These are phyloP conservation scores for Talaromyces ruber DNA, from an alignment of 495 filamentous ascomycete species.

Conservation along the genomic window DNA sequence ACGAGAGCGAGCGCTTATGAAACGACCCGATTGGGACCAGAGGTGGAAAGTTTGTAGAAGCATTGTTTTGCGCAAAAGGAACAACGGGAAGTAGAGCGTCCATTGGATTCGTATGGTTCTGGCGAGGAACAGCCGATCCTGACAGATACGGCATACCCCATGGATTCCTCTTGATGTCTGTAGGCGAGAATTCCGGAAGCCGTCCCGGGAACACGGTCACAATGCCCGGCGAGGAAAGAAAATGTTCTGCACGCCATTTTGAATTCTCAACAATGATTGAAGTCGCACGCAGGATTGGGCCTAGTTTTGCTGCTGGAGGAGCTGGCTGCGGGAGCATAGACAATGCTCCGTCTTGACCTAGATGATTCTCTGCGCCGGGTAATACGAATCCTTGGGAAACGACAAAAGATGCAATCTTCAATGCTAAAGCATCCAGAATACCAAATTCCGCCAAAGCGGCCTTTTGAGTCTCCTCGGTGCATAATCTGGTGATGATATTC, in stretches of 20 bases:
- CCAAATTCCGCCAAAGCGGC: conserved; percentile 57
- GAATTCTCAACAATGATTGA: conserved; percentile 73
- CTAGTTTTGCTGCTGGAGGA: conserved; percentile 49
- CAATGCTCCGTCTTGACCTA: conserved; percentile 24
- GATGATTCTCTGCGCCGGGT: conserved; percentile 38
- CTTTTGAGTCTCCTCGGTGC: conserved; percentile 60
- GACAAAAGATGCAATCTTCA: conserved; percentile 66
- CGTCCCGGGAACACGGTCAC: conserved; percentile 58
- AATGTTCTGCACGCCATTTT: conserved; percentile 63
- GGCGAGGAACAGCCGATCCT: conserved; percentile 34
- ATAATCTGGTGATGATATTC: conserved; percentile 61
- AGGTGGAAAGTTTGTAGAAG: conserved; percentile 47
- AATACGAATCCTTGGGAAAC: conserved; percentile 57
- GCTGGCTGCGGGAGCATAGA: conserved; percentile 41
- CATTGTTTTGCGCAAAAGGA: conserved; percentile 22
- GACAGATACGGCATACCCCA: conserved; percentile 39
- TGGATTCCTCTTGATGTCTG: conserved; percentile 36
- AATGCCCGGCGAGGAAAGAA: conserved; percentile 72
- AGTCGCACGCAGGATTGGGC: conserved; percentile 71
- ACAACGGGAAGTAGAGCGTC: conserved; percentile 53
- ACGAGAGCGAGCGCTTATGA: conserved; percentile 28
- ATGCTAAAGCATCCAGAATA: conserved; percentile 71
- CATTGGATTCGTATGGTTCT: conserved; percentile 39
- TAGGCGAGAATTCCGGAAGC: conserved; percentile 29
- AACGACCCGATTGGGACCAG: conserved; percentile 39